Percentiles rank a stretch among this genome's conserved stretches.
These are phyloP conservation scores for Mycena capillaripes DNA, from an alignment of 768 basidiomycete species.

Conservation along the genomic window DNA sequence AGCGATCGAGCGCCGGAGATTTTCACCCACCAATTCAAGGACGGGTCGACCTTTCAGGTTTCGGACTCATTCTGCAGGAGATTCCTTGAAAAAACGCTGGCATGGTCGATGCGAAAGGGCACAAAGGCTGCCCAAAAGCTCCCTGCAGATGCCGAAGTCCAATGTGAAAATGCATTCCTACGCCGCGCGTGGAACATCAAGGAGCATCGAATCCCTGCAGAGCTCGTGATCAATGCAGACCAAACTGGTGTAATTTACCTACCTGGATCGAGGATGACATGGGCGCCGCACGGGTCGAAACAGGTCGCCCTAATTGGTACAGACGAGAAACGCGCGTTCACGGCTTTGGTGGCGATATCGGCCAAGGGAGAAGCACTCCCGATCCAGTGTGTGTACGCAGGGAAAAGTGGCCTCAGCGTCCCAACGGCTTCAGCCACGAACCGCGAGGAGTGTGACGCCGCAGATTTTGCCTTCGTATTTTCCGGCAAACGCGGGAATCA, in stretches of 20 bases:
- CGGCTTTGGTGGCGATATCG: conserved; percentile 44
- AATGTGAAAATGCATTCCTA: conserved; percentile 29
- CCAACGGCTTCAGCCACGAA: conserved; percentile 15
- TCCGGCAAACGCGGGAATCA: conserved; percentile 40
- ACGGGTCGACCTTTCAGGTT: too few relatives aligned
- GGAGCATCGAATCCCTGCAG: conserved; percentile 36
- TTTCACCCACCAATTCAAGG: too few relatives aligned
- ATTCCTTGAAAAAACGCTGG: conserved; percentile 36
- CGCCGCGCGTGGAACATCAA: conserved; percentile 30
- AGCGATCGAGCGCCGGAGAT: too few relatives aligned
- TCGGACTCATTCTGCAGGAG: too few relatives aligned
- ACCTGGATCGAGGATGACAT: conserved; percentile 33
- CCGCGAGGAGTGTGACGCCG: conserved; percentile 25
- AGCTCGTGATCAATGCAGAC: too few relatives aligned
- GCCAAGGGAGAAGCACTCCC: conserved; percentile 42
- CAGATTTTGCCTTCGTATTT: conserved; percentile 31
- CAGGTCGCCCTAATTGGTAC: conserved; percentile 31
- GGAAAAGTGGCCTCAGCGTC: conserved; percentile 29
- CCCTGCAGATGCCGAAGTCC: conserved; percentile 38
- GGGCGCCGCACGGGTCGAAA: conserved; percentile 29
- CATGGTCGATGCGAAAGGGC: conserved; percentile 38
- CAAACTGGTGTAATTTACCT: conserved; percentile 42
- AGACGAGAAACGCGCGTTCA: conserved; percentile 47
- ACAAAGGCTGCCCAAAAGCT: conserved; percentile 49
- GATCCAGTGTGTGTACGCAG: conserved; percentile 47